Conservation (phyloP, 805 yeast genomes). For the Wickerhamiella slavikovae region DNA sequence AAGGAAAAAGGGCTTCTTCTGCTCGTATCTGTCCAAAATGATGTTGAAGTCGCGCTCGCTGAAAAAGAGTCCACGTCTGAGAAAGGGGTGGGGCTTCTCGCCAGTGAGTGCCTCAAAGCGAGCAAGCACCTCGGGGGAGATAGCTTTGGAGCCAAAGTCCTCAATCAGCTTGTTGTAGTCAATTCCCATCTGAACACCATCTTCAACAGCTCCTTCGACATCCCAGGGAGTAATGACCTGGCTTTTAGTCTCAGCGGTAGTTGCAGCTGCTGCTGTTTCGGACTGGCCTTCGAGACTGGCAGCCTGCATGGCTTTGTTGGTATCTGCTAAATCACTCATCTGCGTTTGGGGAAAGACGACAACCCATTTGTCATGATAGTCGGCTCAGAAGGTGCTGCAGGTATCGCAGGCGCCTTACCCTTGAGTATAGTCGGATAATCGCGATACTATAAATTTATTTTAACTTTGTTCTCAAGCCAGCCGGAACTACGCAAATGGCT, state of each 20-base stretch:
- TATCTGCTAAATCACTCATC: constrained; percentile 10
- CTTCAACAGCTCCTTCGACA: constrained; percentile 94
- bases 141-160: constrained; percentile 69
- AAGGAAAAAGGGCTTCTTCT: constrained; percentile 83
- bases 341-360: background rate
- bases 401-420: no score
- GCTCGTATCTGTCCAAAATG: constrained; percentile 77
- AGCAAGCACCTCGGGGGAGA: constrained; percentile 46
- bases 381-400: no score
- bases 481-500: no score
- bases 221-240: constrained; percentile 92
- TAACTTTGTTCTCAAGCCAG: no score
- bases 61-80: constrained; percentile 82
- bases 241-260: constrained; percentile 2
- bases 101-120: constrained; percentile 76
- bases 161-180: constrained; percentile 76
- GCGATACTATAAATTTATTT: no score
- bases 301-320: constrained; percentile 6
- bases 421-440: no score
- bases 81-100: constrained; percentile 70
- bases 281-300: no score
- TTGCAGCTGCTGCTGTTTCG: background rate
- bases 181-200: constrained; percentile 76
- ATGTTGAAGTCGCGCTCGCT: constrained; percentile 47
- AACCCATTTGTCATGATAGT: background rate